These are phyloP conservation scores for Dalbergia oliveri DNA, from an alignment of 306 rosid genomes.

Conservation along the genomic window DNA sequence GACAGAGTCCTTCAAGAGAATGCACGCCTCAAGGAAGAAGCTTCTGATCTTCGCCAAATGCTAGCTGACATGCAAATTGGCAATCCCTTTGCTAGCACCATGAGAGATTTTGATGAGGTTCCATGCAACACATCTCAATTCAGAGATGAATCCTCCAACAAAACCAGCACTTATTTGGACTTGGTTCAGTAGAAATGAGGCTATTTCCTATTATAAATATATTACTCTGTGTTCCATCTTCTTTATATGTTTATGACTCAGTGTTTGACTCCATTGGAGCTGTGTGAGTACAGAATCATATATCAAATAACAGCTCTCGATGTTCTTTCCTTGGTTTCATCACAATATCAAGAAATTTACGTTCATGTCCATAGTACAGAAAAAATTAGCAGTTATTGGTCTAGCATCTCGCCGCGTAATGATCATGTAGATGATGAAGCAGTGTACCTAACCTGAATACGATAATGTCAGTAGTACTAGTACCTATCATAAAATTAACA, in stretches of 20 bases:
- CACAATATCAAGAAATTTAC: constrained; percentile 12
- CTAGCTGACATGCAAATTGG: constrained; percentile 59
- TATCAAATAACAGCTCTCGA: constrained; percentile 52
- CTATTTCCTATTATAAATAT: background rate
- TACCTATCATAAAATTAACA: constrained; percentile 45
- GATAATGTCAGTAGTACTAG: constrained; percentile 33
- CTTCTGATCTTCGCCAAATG: constrained; percentile 73
- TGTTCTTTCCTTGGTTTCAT: constrained; percentile 35
- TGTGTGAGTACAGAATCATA: constrained; percentile 42
- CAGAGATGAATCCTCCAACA: constrained; percentile 60
- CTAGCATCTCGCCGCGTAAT: constrained; percentile 70
- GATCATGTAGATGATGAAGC: constrained; percentile 44
- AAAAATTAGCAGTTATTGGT: constrained; percentile 26
- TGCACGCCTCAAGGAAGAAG: constrained; percentile 68
- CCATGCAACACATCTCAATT: constrained; percentile 63
- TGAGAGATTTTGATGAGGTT: constrained; percentile 59
- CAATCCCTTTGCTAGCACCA: constrained; percentile 49
- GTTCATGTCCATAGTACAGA: constrained; percentile 34
- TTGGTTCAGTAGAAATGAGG: constrained; percentile 55
- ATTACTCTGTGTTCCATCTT: constrained; percentile 40
- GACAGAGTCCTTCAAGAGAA: constrained; percentile 70
- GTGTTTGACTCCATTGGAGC: constrained; percentile 46
- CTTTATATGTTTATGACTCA: constrained; percentile 41
- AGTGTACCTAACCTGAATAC: constrained; percentile 54
- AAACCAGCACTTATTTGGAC: constrained; percentile 50